Base-by-base conservation (phyloP, 768 basidiomycete genomes). In the Tricholoma sp. region DNA sequence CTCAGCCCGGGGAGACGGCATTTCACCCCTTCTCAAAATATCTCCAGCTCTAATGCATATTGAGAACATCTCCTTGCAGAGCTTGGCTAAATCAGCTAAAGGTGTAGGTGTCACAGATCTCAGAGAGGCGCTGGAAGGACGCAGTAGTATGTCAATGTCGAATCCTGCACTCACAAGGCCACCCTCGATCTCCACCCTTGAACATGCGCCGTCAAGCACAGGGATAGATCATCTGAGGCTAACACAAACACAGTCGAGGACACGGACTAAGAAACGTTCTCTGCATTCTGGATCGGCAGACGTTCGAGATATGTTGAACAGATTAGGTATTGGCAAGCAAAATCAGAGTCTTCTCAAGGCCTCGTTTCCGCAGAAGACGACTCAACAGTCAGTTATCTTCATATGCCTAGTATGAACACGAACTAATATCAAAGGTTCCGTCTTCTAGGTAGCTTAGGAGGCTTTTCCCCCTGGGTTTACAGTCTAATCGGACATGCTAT, bases 11-110 rank as follows among this genome's bases (percentile, higher is more conserved):
- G 81, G 81, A 54, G 89, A 92, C 61, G 84, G 84, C 12, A 73
- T 87, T 39, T 83, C 88, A 2, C 87, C 89, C 2, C 78, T 93
- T 42, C 79, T 91, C 53, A 90, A 85, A 66, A 83, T 94, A 33
- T 88, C 91, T 5, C 91, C 91, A 33, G 85, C 88, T 13, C 74
- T 96, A 59, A 96, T 94, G 91, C 86, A 90, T 61, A 89, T 91
- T 52, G 90, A 94, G 63, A 96, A 96, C 68, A 76, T 91, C 33
- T 96, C 94, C 6, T 76, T 93, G 55, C 89, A 91, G 66, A 93
- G 91, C 65, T 72, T 96, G 55, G 81, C 88, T 17, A 81, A 90
- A 55, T 89, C 90, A 3, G 82, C 83, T 2, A 81, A 88, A 57
- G 87, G 88, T 0, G 85, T 96, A 13, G 94, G 94, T 20, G 93